These are phyloP conservation scores for Cyberlindnera bimundalis DNA, from an alignment of 805 yeast species.

Conservation along the genomic window DNA sequence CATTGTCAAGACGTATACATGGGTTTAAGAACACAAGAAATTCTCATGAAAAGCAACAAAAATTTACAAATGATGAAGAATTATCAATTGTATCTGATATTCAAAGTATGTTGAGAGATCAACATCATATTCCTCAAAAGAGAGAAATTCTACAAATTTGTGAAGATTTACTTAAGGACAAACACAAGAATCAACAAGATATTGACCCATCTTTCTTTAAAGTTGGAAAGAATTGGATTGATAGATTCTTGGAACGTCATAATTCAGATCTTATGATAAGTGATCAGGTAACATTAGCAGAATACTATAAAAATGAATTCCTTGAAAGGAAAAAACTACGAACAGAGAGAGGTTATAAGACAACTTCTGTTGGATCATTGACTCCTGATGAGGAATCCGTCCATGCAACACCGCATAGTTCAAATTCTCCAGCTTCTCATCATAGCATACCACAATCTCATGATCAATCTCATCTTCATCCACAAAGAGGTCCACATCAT, in stretches of 20 bases:
- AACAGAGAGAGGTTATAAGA: conserved; percentile 22
- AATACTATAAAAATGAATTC: conserved; percentile 28
- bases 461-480: background rate
- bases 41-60: conserved; percentile 30
- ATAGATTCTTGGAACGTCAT: conserved; percentile 29
- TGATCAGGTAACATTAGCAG: conserved; percentile 21
- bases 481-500: conserved; percentile 2
- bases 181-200: conserved; percentile 17
- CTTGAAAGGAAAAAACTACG: conserved; percentile 26
- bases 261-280: conserved; percentile 26
- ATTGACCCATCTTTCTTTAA: conserved; percentile 16
- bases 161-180: conserved; percentile 23
- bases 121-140: conserved; percentile 27
- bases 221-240: conserved; percentile 31
- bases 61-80: conserved; percentile 29
- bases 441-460: background rate
- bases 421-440: conserved; percentile 4
- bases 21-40: conserved; percentile 30
- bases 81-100: conserved; percentile 20
- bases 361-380: conserved; percentile 7
- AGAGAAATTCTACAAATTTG: conserved; percentile 25
- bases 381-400: conserved; percentile 18
- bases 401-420: conserved; percentile 6
- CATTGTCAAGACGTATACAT: conserved; percentile 28
- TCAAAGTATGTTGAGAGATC: conserved; percentile 21